These are phyloP conservation scores for Ceratocystis papillata DNA, from an alignment of 2,329 filamentous ascomycete genomes.

Conservation along the genomic window DNA sequence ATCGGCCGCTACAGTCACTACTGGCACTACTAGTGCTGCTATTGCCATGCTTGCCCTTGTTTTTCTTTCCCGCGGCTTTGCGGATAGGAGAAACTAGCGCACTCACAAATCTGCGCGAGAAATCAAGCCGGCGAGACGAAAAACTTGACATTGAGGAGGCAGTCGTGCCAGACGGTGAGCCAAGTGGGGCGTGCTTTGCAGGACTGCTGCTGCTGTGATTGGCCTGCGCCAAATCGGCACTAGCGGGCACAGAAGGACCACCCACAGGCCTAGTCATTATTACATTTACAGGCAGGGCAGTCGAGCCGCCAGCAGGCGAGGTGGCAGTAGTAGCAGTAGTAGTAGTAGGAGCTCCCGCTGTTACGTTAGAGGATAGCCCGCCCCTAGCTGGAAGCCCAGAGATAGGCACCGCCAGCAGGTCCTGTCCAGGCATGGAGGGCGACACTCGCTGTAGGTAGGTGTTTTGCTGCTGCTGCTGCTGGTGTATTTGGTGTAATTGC, in stretches of 20 bases:
- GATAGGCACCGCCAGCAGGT: not conserved
- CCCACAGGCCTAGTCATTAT: not conserved
- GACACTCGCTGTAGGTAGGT: not conserved
- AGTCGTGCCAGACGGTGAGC: not conserved
- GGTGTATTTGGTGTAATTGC: not conserved
- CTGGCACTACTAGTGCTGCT: not conserved
- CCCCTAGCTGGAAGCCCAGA: not conserved
- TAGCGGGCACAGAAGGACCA: not conserved
- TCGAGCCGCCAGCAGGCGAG: not conserved
- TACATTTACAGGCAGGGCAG: not conserved
- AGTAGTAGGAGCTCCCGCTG: not conserved
- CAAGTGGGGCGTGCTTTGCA: not conserved
- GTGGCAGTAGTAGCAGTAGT: not conserved
- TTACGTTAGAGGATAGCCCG: too few relatives aligned
- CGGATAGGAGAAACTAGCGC: conserved; percentile 17
- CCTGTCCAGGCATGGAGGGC: not conserved
- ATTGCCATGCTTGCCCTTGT: not conserved
- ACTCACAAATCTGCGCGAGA: conserved; percentile 17
- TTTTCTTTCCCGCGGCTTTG: conserved; percentile 3
- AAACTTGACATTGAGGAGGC: not conserved
- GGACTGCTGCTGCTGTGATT: too few relatives aligned
- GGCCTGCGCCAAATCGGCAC: not conserved
- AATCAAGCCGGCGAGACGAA: conserved; percentile 6
- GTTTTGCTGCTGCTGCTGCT: not conserved
- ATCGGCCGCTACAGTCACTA: not conserved